Conservation (phyloP, 306 rosid genomes). For the Comarum palustre region DNA sequence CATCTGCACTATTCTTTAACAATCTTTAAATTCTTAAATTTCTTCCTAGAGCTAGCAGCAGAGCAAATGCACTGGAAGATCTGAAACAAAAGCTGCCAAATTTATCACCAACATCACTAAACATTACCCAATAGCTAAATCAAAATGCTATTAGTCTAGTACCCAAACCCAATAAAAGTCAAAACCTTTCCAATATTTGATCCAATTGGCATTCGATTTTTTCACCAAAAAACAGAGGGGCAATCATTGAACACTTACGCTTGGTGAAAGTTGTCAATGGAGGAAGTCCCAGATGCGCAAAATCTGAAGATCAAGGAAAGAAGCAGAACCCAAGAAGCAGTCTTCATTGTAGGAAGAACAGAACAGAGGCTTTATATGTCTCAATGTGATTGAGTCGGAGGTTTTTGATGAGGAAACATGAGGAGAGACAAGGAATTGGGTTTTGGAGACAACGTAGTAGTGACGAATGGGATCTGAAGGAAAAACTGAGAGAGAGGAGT, state of each 20-base stretch:
- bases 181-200: background rate
- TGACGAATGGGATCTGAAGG: slow-evolving; percentile 52
- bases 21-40: background rate
- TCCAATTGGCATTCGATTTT: slow-evolving; percentile 2
- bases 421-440: slow-evolving; percentile 7
- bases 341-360: slow-evolving; percentile 36
- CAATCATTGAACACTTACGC: slow-evolving; percentile 55
- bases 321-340: slow-evolving; percentile 34
- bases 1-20: background rate
- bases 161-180: slow-evolving; percentile 16
- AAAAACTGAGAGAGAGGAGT: slow-evolving; percentile 33
- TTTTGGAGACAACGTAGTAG: slow-evolving; percentile 17
- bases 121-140: background rate
- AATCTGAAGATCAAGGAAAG: slow-evolving; percentile 35
- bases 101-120: slow-evolving; percentile 4
- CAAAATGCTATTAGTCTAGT: background rate
- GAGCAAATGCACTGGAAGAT: slow-evolving; percentile 3
- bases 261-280: slow-evolving; percentile 55
- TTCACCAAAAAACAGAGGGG: background rate
- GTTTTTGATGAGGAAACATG: slow-evolving; percentile 21
- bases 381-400: slow-evolving; percentile 28
- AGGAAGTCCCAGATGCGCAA: slow-evolving; percentile 41
- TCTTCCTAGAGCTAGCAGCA: background rate
- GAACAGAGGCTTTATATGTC: slow-evolving; percentile 20
- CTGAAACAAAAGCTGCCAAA: slow-evolving; percentile 10